Evolutionary conservation across 164 flowering plant species (phyloP), one percentile per base, ranked within the genome.

Genomic region (Litsea cubeba): DNA sequence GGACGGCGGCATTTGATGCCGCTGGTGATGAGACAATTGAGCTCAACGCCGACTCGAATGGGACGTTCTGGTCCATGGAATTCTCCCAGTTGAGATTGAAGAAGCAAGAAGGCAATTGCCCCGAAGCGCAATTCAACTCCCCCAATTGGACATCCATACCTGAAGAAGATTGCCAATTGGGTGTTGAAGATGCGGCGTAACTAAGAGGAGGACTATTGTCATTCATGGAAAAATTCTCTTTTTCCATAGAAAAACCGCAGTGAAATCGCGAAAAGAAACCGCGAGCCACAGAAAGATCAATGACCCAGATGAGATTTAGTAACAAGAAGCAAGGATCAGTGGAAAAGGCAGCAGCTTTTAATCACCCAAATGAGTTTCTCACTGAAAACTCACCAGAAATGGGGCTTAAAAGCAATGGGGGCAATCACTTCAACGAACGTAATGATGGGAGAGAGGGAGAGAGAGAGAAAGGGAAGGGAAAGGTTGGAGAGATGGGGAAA

Each of bases 11-110:
- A 72, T 76, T 81, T 0, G 94, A 83, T 0, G 86, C 80, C 0
- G 74, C 84, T 1, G 94, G 87, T 0, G 93, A 87, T 5, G 93
- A 83, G 32, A 81, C 89, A 28, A 89, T 73, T 11, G 97, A 91
- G 77, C 90, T 89, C 72, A 89, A 72, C 25, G 87, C 86, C 0
- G 95, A 85, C 11, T 88, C 90, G 26, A 86, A 89, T 3, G 83
- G 84, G 24, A 40, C 67, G 15, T 80, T 72, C 2, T 84, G 83
- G 70, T 78, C 86, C 76, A 84, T 71, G 62, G 89, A 82, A 79
- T 81, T 85, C n/a, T 85, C 89, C 88, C 87, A 88, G 79, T 71
- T 83, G 72, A 85, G 82, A 71, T 83, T 83, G 81, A 80, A 77
- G 51, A 83, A 82, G 25, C 82, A 74, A 25, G 77, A 73, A 10